Evolutionary conservation across 2,329 filamentous ascomycete genomes (phyloP).

Genomic region (Claviceps digitariae): DNA sequence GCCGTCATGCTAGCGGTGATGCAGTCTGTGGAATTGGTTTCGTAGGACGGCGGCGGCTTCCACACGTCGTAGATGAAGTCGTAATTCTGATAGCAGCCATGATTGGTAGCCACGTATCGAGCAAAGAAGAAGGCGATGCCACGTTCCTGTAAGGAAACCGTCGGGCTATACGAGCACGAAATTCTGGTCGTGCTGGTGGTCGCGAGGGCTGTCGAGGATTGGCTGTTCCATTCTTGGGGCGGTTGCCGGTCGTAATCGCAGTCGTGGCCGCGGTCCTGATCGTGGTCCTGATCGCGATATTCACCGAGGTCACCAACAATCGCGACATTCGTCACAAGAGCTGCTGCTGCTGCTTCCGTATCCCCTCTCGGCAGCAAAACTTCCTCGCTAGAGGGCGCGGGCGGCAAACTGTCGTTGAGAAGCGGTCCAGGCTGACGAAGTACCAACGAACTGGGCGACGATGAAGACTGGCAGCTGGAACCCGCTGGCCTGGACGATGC

Average conservation of each 20-base stretch:
- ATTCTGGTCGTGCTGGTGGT: conserved; percentile 2
- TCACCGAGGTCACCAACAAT: neutral
- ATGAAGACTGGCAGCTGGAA: no score
- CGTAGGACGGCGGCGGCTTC: conserved; percentile 26
- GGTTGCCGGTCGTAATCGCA: neutral
- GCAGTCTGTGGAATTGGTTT: conserved; percentile 25
- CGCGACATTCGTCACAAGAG: no score
- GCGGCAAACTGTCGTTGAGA: neutral
- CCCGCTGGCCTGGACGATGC: neutral
- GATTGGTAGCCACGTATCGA: conserved; percentile 33
- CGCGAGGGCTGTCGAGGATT: neutral
- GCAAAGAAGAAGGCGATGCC: conserved; percentile 38
- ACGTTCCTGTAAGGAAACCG: conserved; percentile 24
- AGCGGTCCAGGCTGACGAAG: neutral
- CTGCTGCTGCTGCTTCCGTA: no score
- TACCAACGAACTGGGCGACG: no score
- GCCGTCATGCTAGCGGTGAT: conserved; percentile 40
- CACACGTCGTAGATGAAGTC: conserved; percentile 40
- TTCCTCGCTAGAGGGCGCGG: conserved; percentile 1
- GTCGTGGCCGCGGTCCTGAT: neutral
- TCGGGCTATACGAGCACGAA: conserved; percentile 7
- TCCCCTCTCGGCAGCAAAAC: no score
- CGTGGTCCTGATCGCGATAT: neutral
- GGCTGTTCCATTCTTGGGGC: neutral
- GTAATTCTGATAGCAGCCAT: conserved; percentile 35